A percentile compares a stretch with the other conserved stretches of the same genome.
Evolutionary conservation across 257 asterid genomes (phyloP).

Genomic region (Nicotiana paniculata): DNA sequence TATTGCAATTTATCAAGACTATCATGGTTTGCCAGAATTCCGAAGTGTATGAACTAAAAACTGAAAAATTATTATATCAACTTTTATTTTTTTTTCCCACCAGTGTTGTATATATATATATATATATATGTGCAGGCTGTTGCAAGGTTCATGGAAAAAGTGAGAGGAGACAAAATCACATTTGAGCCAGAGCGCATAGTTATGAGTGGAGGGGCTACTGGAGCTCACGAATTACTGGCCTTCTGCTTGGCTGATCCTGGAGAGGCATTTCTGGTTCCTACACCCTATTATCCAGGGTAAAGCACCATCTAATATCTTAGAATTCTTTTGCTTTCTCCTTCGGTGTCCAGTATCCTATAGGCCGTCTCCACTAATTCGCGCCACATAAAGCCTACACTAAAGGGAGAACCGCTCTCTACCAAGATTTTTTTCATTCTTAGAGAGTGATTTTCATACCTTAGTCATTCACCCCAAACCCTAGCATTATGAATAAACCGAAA

Average conservation of each 20-base stretch:
- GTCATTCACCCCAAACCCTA: no score
- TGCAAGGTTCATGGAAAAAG: slow-evolving; percentile 15
- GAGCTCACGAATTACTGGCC: slow-evolving; percentile 18
- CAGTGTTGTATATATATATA: not conserved
- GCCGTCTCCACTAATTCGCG: no score
- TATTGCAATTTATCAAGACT: slow-evolving; percentile 16
- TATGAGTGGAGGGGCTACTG: slow-evolving; percentile 19
- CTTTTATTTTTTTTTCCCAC: not conserved
- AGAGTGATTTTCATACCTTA: no score
- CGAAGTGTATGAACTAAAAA: slow-evolving; percentile 2
- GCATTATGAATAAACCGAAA: no score
- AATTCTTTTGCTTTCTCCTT: no score
- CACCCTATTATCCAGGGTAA: slow-evolving; percentile 17
- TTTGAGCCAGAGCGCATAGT: slow-evolving; percentile 7
- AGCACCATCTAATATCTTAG: no score
- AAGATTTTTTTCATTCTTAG: no score
- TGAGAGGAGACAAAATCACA: slow-evolving; percentile 5
- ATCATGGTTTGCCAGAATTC: slow-evolving; percentile 14
- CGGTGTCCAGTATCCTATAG: no score
- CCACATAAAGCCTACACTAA: no score
- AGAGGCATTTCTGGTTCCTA: slow-evolving; percentile 16
- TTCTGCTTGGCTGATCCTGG: slow-evolving; percentile 16
- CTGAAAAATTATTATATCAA: not conserved
- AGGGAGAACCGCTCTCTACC: no score
- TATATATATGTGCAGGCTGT: slow-evolving; percentile 3